These are phyloP conservation scores for Punica granatum DNA, from an alignment of 345 rosid genomes.

Conservation along the genomic window DNA sequence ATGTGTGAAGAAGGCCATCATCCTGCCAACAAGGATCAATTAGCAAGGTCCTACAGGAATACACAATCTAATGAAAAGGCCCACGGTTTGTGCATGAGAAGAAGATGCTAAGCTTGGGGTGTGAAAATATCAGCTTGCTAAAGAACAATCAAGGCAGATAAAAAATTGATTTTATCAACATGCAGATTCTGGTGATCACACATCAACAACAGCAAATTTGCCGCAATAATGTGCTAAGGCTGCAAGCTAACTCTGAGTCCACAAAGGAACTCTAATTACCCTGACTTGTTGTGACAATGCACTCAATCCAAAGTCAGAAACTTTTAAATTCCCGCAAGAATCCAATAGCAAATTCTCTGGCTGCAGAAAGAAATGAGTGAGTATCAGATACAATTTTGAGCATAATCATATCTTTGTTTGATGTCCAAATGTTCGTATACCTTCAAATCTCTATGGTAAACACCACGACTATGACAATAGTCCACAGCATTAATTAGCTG, in stretches of 20 bases:
- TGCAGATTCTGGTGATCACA: background rate
- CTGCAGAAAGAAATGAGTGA: conserved; percentile 26
- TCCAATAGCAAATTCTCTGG: conserved; percentile 89
- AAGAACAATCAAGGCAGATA: background rate
- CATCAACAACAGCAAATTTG: background rate
- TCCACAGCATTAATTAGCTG: conserved; percentile 90
- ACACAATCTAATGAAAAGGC: background rate
- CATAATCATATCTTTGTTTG: background rate
- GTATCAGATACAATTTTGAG: background rate
- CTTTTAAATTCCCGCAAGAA: conserved; percentile 80
- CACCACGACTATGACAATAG: conserved; percentile 95
- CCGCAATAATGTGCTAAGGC: background rate
- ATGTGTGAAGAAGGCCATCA: conserved; percentile 91
- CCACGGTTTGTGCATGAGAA: too few relatives aligned
- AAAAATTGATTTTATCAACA: background rate
- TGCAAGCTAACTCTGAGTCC: background rate
- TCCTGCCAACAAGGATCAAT: conserved; percentile 37
- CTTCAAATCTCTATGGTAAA: conserved; percentile 93
- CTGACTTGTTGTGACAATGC: conserved; percentile 93
- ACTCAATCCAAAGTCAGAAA: conserved; percentile 96
- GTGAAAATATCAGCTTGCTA: background rate
- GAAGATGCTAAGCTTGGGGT: too few relatives aligned
- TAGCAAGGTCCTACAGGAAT: background rate
- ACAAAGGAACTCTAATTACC: conserved; percentile 37
- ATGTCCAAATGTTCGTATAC: conserved; percentile 18